phyloP scores from a whole-genome alignment of 176 grass and related monocot species.

The Bolboschoenus planiculmis region DNA sequence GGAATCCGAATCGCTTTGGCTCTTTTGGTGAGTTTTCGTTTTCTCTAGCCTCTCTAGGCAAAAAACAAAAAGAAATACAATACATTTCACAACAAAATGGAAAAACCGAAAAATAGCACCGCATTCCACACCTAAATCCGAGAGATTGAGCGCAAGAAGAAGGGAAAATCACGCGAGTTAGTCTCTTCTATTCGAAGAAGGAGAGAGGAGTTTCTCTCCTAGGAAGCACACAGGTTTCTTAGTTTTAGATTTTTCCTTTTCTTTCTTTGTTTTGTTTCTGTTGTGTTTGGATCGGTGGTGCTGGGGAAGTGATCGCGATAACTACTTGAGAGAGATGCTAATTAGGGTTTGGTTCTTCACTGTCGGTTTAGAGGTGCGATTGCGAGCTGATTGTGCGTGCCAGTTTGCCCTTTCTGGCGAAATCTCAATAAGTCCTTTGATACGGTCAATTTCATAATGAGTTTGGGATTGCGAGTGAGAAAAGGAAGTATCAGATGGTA shows the following conservation, averaged over 20 bases:
- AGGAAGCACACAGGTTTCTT: neutral
- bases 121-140: neutral
- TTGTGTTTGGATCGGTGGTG: neutral
- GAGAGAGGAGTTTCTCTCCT: neutral
- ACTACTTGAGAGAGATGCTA: neutral
- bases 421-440: neutral
- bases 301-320: neutral
- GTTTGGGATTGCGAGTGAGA: neutral
- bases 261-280: neutral
- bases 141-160: neutral
- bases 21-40: neutral
- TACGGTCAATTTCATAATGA: neutral
- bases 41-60: neutral
- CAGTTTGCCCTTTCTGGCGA: neutral
- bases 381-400: neutral
- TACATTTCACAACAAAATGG: neutral
- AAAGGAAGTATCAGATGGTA: neutral
- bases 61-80: neutral
- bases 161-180: neutral
- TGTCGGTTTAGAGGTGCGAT: neutral
- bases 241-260: neutral
- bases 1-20: too few relatives aligned
- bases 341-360: neutral
- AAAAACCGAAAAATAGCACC: neutral
- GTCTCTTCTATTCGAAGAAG: neutral